These are phyloP conservation scores for Camelina neglecta DNA, from an alignment of 345 rosid genomes.

Conservation along the genomic window DNA sequence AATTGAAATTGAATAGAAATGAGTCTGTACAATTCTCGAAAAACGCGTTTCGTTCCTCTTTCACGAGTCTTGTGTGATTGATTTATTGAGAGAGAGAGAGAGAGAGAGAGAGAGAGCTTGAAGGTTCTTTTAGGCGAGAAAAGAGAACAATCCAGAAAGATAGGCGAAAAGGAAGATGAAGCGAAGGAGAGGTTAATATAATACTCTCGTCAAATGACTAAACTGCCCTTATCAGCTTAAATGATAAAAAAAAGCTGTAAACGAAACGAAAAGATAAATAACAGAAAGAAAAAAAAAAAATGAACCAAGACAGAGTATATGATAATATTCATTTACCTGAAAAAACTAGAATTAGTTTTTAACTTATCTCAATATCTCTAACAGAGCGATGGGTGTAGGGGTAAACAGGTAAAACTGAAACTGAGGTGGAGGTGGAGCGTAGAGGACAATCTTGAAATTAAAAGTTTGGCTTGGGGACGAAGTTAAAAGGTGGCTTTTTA, in stretches of 20 bases:
- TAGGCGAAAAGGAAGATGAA: slow-evolving; percentile 39
- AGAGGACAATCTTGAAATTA: slow-evolving; percentile 24
- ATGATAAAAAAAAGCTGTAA: background rate
- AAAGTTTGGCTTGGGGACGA: slow-evolving; percentile 40
- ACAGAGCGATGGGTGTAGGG: slow-evolving; percentile 5
- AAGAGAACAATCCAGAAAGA: slow-evolving; percentile 37
- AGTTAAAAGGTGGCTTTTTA: slow-evolving; percentile 17
- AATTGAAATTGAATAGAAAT: background rate
- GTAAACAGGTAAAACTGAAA: background rate
- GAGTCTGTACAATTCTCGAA: background rate
- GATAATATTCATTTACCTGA: background rate
- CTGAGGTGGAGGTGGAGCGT: slow-evolving; percentile 6
- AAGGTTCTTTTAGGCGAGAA: slow-evolving; percentile 3
- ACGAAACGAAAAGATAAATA: too few species aligned
- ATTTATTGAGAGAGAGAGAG: background rate
- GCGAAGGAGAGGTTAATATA: slow-evolving; percentile 33
- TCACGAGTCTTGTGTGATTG: slow-evolving; percentile 39
- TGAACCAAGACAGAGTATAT: background rate
- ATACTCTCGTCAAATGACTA: slow-evolving; percentile 38
- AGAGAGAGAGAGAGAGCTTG: slow-evolving; percentile 23
- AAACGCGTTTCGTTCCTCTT: slow-evolving; percentile 40
- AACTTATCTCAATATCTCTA: background rate
- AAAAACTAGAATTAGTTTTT: background rate
- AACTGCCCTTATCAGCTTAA: slow-evolving; percentile 1
- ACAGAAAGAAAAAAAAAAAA: background rate